Conservation (phyloP, 345 rosid genomes). For the Raphanus sativus region DNA sequence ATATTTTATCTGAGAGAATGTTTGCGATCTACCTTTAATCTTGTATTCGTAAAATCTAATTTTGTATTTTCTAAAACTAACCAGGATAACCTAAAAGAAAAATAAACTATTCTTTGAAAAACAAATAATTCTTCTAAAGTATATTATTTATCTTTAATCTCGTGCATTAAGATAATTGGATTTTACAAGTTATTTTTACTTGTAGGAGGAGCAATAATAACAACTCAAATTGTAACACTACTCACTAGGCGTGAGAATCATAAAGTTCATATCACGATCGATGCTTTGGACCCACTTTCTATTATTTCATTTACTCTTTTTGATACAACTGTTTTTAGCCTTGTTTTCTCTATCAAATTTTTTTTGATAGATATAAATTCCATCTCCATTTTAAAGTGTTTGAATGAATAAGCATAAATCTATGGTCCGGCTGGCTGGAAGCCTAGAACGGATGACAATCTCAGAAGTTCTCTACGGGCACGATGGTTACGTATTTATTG, state of each 20-base stretch:
- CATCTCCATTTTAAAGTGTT: neutral
- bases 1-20: neutral
- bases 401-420: neutral
- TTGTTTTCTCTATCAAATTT: neutral
- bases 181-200: neutral
- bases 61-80: neutral
- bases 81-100: neutral
- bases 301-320: constrained; percentile 1
- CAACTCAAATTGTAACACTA: constrained; percentile 24
- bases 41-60: neutral
- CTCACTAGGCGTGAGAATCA: constrained; percentile 35
- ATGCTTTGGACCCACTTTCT: constrained; percentile 34
- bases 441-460: neutral
- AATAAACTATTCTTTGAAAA: neutral
- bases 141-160: neutral
- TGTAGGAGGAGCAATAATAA: constrained; percentile 19
- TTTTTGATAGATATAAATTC: neutral
- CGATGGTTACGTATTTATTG: neutral
- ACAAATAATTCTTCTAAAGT: neutral
- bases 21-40: neutral
- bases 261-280: constrained; percentile 32
- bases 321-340: neutral
- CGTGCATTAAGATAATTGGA: neutral
- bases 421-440: neutral
- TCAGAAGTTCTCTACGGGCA: neutral